Conservation (phyloP, 331 rosid genomes). For the Rosa hybrid region DNA sequence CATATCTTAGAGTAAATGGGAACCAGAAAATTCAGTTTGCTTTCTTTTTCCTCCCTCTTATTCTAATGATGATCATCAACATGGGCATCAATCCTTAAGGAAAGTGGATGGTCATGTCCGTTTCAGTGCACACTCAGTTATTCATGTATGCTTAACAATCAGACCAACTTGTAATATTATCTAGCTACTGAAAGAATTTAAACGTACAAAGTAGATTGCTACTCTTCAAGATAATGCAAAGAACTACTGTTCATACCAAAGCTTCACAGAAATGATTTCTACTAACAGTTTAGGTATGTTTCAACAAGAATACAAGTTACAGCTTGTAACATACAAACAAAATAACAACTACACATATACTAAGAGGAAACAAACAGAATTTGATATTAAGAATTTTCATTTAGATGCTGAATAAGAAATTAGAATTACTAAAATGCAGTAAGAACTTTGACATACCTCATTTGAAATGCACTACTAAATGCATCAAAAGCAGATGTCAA, state of each 20-base stretch:
- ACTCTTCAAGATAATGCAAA: background rate
- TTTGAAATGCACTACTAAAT: conserved; percentile 38
- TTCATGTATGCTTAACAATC: background rate
- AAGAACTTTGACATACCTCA: conserved; percentile 47
- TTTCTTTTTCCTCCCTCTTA: background rate
- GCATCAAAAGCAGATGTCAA: conserved; percentile 47
- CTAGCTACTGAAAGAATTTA: background rate
- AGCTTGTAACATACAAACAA: background rate
- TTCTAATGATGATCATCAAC: background rate
- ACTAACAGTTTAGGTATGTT: background rate
- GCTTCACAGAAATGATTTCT: background rate
- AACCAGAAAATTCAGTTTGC: background rate
- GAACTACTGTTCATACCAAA: background rate
- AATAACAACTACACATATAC: background rate
- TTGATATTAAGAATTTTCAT: background rate
- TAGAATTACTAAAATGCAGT: background rate
- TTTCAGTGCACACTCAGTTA: background rate
- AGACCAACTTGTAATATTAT: background rate
- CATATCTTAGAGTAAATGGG: background rate
- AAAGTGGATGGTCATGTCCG: background rate
- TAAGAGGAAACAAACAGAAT: background rate
- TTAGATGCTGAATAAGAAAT: background rate
- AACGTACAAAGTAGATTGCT: background rate
- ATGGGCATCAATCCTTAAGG: background rate
- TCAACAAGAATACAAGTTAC: background rate